Evolutionary conservation across 148 eudicot genomes (phyloP).

Genomic region (Agrostemma githago): DNA sequence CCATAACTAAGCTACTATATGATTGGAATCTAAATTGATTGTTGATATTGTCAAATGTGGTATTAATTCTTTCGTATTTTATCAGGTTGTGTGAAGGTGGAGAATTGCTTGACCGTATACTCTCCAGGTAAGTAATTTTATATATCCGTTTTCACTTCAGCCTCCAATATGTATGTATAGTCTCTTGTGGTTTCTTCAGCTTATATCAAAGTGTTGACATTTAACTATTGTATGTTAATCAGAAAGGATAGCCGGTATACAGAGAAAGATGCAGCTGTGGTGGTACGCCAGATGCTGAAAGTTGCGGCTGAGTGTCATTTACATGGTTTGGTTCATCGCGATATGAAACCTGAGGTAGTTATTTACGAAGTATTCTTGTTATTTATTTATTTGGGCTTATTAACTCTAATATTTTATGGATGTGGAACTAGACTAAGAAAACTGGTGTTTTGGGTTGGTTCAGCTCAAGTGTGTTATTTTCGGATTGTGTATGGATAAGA

Average conservation of each 20-base stretch:
- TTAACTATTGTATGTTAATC: slow-evolving; percentile 21
- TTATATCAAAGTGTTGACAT: slow-evolving; percentile 1
- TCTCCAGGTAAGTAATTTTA: slow-evolving; percentile 50
- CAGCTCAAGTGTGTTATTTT: background rate
- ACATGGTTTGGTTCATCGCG: slow-evolving; percentile 96
- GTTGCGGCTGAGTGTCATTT: slow-evolving; percentile 99
- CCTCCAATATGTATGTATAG: background rate
- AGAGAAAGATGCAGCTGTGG: slow-evolving; percentile 90
- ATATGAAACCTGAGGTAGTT: slow-evolving; percentile 95
- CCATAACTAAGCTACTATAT: background rate
- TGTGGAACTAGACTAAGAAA: background rate
- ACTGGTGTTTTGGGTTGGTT: background rate
- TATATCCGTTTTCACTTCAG: background rate
- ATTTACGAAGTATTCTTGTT: background rate
- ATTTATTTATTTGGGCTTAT: background rate
- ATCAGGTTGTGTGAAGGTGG: slow-evolving; percentile 95
- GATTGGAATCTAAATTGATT: background rate
- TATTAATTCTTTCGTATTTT: slow-evolving; percentile 12
- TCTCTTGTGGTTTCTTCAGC: slow-evolving; percentile 4
- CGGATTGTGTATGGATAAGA: background rate
- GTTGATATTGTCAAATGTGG: background rate
- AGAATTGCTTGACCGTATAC: slow-evolving; percentile 87
- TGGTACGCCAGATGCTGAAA: slow-evolving; percentile 95
- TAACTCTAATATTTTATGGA: background rate
- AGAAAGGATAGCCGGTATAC: slow-evolving; percentile 94